phyloP scores from a whole-genome alignment of 192 early-diverging fungal species.

The Dissophora ornata region DNA sequence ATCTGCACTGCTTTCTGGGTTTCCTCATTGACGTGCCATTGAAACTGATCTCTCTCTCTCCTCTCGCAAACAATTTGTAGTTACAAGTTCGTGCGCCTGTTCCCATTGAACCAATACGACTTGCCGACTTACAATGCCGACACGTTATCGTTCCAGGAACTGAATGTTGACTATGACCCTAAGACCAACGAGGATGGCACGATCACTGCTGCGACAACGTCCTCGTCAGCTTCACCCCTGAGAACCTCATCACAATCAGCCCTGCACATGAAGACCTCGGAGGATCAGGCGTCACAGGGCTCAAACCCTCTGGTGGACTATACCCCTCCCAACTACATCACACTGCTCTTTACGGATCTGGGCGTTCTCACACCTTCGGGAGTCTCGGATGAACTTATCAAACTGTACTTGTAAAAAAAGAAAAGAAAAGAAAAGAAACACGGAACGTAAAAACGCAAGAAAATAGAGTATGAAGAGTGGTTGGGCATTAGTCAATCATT shows the following conservation, averaged over 20 bases:
- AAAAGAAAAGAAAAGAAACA: constrained; percentile 1
- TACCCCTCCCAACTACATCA: constrained; percentile 92
- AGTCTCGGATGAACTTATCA: constrained; percentile 88
- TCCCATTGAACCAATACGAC: constrained; percentile 96
- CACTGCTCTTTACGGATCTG: constrained; percentile 86
- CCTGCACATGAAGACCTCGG: constrained; percentile 50
- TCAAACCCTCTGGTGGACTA: constrained; percentile 91
- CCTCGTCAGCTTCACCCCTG: constrained; percentile 11
- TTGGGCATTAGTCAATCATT: no score
- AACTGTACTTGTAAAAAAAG: constrained; percentile 74
- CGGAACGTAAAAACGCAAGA: no score
- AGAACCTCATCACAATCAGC: constrained; percentile 38
- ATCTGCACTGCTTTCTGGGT: background rate
- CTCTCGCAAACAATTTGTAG: no score
- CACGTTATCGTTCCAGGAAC: constrained; percentile 72
- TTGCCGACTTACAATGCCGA: constrained; percentile 81
- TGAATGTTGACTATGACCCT: constrained; percentile 50
- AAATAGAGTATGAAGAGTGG: no score
- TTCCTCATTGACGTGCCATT: constrained; percentile 4
- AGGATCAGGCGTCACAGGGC: constrained; percentile 40
- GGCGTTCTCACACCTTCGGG: constrained; percentile 93
- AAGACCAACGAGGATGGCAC: constrained; percentile 29
- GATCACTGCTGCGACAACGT: constrained; percentile 2
- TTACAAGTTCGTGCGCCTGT: constrained; percentile 97
- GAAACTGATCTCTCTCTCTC: no score